Percentiles rank a stretch among this genome's conserved stretches.
phyloP scores from a whole-genome alignment of 208 protist species.

The Leishmania major region DNA sequence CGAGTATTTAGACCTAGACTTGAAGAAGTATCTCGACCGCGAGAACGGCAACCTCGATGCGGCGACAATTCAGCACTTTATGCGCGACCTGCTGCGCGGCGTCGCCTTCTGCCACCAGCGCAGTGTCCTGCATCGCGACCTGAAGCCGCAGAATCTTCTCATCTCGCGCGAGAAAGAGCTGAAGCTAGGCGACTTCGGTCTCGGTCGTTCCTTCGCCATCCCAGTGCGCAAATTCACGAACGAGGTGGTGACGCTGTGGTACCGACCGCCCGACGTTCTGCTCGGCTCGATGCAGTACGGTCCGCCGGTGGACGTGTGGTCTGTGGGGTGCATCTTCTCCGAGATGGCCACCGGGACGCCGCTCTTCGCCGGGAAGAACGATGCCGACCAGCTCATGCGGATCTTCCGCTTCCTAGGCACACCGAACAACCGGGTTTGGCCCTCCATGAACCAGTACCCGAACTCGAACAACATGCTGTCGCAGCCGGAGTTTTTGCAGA shows the following conservation, averaged over 20 bases:
- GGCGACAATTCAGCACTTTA: constrained; percentile 74
- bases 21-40: constrained; percentile 97
- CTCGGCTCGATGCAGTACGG: constrained; percentile 90
- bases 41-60: constrained; percentile 60
- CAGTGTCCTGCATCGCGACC: constrained; percentile 87
- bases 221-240: constrained; percentile 86
- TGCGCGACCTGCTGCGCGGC: constrained; percentile 77
- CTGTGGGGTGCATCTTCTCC: constrained; percentile 94
- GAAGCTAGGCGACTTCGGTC: constrained; percentile 91
- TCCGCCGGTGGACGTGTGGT: constrained; percentile 92
- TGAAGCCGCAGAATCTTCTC: constrained; percentile 92
- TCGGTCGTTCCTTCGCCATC: constrained; percentile 86
- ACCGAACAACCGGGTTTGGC: constrained; percentile 94
- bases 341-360: constrained; percentile 93
- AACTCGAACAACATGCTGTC: constrained; percentile 84
- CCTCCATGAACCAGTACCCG: constrained; percentile 81
- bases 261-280: constrained; percentile 94
- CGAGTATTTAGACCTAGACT: constrained; percentile 96
- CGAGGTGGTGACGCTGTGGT: constrained; percentile 96
- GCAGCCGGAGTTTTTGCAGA: constrained; percentile 68
- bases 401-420: constrained; percentile 96
- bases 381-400: constrained; percentile 95
- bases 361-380: constrained; percentile 96
- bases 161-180: constrained; percentile 81
- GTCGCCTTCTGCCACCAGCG: constrained; percentile 82